These are phyloP conservation scores for Amanita pseudoporphyria DNA, from an alignment of 768 basidiomycete genomes.

Conservation along the genomic window DNA sequence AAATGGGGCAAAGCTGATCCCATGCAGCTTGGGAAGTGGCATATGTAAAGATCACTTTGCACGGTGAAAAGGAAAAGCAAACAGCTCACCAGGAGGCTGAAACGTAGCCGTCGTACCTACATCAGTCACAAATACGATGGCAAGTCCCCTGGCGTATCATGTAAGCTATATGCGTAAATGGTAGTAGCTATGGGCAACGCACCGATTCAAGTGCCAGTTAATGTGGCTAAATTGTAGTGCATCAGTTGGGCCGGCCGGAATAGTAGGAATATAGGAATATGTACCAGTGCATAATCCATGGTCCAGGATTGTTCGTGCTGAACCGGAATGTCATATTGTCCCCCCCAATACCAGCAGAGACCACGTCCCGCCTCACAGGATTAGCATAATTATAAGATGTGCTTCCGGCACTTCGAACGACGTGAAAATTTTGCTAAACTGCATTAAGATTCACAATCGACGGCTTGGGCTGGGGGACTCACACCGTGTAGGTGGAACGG, in stretches of 20 bases:
- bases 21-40: conserved; percentile 16
- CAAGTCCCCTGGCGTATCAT: conserved; percentile 21
- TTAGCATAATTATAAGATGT: conserved; percentile 34
- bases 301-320: conserved; percentile 40
- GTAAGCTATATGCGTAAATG: no score
- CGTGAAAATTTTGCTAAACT: conserved; percentile 33
- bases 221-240: conserved; percentile 29
- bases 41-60: neutral
- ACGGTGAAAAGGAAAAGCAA: neutral
- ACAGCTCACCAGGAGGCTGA: conserved; percentile 12
- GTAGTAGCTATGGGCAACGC: conserved; percentile 10
- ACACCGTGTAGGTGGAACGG: conserved; percentile 32
- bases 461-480: neutral
- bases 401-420: conserved; percentile 31
- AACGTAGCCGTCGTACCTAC: conserved; percentile 6
- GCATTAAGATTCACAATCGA: neutral
- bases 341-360: conserved; percentile 17
- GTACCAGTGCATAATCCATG: conserved; percentile 42
- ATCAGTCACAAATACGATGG: conserved; percentile 31
- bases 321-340: conserved; percentile 41
- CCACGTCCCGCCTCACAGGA: conserved; percentile 46
- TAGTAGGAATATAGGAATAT: neutral
- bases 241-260: neutral
- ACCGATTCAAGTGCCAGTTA: conserved; percentile 40
- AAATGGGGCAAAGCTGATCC: conserved; percentile 29